phyloP scores from a whole-genome alignment of 1,139 yeast genomes.

The Candida dubliniensis region DNA sequence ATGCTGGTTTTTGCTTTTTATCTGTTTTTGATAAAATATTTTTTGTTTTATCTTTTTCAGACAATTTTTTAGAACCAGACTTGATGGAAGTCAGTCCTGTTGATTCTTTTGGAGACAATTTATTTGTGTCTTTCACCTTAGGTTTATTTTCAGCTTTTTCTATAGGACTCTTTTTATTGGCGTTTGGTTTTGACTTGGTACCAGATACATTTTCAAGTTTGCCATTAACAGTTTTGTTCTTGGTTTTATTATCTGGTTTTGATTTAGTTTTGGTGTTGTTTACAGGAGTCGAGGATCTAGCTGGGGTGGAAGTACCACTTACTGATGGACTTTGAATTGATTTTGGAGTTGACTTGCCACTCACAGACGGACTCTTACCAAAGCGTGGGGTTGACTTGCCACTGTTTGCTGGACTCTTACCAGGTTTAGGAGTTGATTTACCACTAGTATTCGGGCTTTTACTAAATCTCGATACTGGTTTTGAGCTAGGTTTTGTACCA shows the following conservation, averaged over 20 bases:
- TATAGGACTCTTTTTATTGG: neutral
- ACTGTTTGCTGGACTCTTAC: constrained; percentile 2
- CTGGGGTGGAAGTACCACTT: constrained; percentile 2
- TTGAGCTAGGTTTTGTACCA: constrained; percentile 7
- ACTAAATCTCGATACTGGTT: neutral
- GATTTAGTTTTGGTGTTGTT: constrained; percentile 2
- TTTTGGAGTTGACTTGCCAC: constrained; percentile 4
- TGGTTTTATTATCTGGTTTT: neutral
- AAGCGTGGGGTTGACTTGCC: constrained; percentile 4
- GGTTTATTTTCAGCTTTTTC: neutral
- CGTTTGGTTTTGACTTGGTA: neutral
- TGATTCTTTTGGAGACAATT: too few relatives aligned
- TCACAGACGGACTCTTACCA: constrained; percentile 2
- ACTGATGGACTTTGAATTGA: constrained; percentile 1
- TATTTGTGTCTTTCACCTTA: neutral
- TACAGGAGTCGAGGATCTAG: neutral
- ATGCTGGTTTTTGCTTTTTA: neutral
- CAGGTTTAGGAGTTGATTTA: constrained; percentile 3
- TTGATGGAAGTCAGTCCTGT: too few relatives aligned
- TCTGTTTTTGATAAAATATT: neutral
- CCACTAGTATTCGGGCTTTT: neutral
- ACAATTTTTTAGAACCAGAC: too few relatives aligned
- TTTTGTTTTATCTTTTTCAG: too few relatives aligned
- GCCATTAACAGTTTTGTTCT: neutral
- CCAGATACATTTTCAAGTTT: neutral